Base-by-base conservation (phyloP, 768 basidiomycete genomes). In the Gymnopilus junonius region DNA sequence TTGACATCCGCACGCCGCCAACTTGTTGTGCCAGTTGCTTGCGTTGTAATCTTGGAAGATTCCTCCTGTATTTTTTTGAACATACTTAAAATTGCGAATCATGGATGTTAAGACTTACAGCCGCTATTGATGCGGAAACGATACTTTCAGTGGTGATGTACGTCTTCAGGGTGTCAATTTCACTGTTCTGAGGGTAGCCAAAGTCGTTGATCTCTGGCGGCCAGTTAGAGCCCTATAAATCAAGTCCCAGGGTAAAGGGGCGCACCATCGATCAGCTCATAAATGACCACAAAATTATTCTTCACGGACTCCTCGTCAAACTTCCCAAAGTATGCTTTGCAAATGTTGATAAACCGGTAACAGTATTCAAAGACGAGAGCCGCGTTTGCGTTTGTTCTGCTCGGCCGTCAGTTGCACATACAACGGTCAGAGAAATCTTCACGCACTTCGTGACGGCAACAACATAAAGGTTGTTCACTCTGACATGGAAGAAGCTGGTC, bases 141-240 rank as follows among this genome's bases (percentile, higher is more conserved):
- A 99, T 89, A 67, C 95, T 95, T 77, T 99, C 97, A 0, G 97
- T 98, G 21, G 97, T 99, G 66, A 99, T 99, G 75, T 97, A 99
- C 61, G 91, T 91, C 78, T 99, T 99, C 51, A 99, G 82, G 1
- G 97, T 97, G 74, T 99, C 97, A 50, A 93, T 94, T 76, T 99
- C 97, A 65, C 97, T 97, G 74, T 98, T 99, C 77, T 99, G 97
- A 17, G 97, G 97, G 77, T 96, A 99, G 55, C 97, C 97, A 76
- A 98, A 99, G 78, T 99, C 97, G 74, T 92, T 92, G 78, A 99
- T 99, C 77, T 99, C 97, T 10, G 40, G 32, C 14, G 15, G 7
- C 12, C 34, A 51, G 27, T 51, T 8, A 55, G 40, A 39, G 5
- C 11, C 7, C 45, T 8, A 17, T 32, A 17, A 21, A 20, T 32